These are phyloP conservation scores for Fragaria vesca DNA, from an alignment of 306 rosid species.

Conservation along the genomic window DNA sequence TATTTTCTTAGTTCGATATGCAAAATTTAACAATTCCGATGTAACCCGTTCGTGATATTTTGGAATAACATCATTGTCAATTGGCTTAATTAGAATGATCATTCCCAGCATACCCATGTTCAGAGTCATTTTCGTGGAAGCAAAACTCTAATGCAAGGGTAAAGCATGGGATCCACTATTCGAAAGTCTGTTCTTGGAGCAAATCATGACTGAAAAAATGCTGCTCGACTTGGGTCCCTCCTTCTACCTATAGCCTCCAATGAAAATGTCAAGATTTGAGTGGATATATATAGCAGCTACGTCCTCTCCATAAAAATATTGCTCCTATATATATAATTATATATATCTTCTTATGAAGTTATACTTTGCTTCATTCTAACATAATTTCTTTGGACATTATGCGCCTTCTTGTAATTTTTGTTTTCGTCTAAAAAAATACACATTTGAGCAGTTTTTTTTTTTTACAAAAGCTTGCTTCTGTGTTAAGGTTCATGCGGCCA, in stretches of 20 bases:
- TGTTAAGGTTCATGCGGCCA: no score
- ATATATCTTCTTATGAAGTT: not conserved
- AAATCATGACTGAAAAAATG: not conserved
- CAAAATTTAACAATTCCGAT: no score
- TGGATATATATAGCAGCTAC: not conserved
- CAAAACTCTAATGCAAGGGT: not conserved
- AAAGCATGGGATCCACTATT: not conserved
- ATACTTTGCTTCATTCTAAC: not conserved
- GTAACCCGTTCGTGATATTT: no score
- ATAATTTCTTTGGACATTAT: not conserved
- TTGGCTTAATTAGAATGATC: not conserved
- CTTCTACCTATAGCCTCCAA: not conserved
- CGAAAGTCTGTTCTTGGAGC: not conserved
- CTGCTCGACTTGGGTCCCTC: not conserved
- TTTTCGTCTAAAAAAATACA: no score
- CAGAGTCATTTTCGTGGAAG: not conserved
- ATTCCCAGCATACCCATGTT: slow-evolving; percentile 2
- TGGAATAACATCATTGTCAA: no score
- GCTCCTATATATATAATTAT: not conserved
- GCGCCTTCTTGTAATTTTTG: no score
- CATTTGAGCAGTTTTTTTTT: no score
- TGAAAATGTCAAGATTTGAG: not conserved
- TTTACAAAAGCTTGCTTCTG: no score
- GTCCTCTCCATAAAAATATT: not conserved
- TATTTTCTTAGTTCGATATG: no score